phyloP scores from a whole-genome alignment of 176 grass and related monocot genomes.

The Phragmites australis region DNA sequence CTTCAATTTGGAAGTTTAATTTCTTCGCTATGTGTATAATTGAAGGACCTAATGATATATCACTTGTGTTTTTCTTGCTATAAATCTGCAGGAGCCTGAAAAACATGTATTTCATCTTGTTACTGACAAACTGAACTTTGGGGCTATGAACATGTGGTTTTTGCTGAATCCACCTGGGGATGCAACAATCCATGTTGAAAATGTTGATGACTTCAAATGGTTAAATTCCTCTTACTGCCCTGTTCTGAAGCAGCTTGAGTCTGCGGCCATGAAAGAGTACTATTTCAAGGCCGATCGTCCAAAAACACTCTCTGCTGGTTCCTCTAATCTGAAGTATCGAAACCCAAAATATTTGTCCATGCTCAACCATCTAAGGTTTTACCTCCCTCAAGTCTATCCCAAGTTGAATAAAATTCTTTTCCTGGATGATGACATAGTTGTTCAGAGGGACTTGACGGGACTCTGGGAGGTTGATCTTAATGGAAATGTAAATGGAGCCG shows the following conservation, averaged over 20 bases:
- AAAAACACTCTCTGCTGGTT: conserved; percentile 48
- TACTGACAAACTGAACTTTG: conserved; percentile 72
- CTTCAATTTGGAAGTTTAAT: background rate
- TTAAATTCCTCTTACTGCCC: conserved; percentile 66
- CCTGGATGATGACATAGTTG: conserved; percentile 70
- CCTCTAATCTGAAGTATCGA: conserved; percentile 67
- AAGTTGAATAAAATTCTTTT: conserved; percentile 71
- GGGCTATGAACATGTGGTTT: conserved; percentile 78
- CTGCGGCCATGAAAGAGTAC: conserved; percentile 61
- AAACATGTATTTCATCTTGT: conserved; percentile 77
- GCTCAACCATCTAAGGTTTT: conserved; percentile 64
- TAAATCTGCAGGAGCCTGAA: conserved; percentile 58
- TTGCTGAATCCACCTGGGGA: conserved; percentile 65
- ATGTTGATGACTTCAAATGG: conserved; percentile 75
- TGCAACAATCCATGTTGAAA: conserved; percentile 67
- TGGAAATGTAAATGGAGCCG: conserved; percentile 70
- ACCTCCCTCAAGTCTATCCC: conserved; percentile 60
- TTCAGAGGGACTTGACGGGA: conserved; percentile 61
- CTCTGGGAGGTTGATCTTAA: conserved; percentile 67
- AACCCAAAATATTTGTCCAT: conserved; percentile 69
- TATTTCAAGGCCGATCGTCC: conserved; percentile 62
- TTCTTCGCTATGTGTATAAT: background rate
- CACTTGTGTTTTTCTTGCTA: background rate
- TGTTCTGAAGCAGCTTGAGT: conserved; percentile 61
- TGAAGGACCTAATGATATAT: background rate